phyloP scores from a whole-genome alignment of 2,329 filamentous ascomycete genomes.

The Ophiocordyceps camponoti-rufipedis region DNA sequence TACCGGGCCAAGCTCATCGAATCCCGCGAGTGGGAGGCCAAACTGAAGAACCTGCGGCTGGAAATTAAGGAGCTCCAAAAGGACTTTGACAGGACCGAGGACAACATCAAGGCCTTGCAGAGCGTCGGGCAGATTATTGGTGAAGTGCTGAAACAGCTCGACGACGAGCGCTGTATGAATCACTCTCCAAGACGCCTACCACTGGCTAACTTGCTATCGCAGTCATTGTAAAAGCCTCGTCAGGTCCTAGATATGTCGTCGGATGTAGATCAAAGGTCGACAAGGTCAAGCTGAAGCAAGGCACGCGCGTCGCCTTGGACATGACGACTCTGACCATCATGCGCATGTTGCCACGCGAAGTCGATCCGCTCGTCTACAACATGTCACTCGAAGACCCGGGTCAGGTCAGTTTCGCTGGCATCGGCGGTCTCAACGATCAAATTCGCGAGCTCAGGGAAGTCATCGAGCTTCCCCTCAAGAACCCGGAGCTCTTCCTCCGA shows the following conservation, averaged over 20 bases:
- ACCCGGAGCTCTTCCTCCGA: constrained; percentile 89
- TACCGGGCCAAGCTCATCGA: constrained; percentile 76
- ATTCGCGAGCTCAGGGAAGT: constrained; percentile 95
- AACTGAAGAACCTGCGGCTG: constrained; percentile 81
- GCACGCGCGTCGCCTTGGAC: constrained; percentile 89
- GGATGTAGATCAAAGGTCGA: constrained; percentile 97
- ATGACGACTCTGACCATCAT: constrained; percentile 99
- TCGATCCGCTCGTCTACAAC: constrained; percentile 97
- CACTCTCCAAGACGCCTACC: background rate
- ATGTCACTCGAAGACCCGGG: constrained; percentile 98
- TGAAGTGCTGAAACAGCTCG: constrained; percentile 94
- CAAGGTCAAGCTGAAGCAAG: constrained; percentile 93
- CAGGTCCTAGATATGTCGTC: constrained; percentile 91
- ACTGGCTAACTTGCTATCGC: constrained; percentile 3
- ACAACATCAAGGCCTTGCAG: constrained; percentile 98
- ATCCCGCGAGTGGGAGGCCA: constrained; percentile 96
- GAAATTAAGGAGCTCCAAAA: constrained; percentile 93
- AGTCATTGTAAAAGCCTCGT: constrained; percentile 98
- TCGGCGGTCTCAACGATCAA: constrained; percentile 94
- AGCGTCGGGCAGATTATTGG: constrained; percentile 99
- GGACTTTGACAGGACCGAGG: constrained; percentile 92
- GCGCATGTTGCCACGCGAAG: constrained; percentile 97
- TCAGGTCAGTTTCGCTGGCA: constrained; percentile 93
- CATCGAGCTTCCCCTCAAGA: constrained; percentile 94
- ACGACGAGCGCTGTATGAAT: constrained; percentile 81